Conservation (phyloP, 2,329 filamentous ascomycete genomes). For the Pseudogymnoascus sp. region DNA sequence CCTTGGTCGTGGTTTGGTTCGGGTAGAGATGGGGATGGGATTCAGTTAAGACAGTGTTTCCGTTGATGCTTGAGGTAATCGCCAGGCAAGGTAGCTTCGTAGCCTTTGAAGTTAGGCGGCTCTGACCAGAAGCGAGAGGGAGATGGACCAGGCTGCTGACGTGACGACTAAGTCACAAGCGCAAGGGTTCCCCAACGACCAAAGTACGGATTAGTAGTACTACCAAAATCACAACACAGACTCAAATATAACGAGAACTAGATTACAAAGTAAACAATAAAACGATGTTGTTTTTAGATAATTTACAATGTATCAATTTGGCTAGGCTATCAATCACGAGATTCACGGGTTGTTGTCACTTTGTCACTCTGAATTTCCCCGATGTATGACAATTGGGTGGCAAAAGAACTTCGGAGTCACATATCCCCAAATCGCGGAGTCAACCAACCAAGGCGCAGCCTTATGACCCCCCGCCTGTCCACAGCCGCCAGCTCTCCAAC, state of each 20-base stretch:
- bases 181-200: slow-evolving; percentile 5
- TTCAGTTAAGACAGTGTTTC: not conserved
- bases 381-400: not conserved
- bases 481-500: not conserved
- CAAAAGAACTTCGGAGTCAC: slow-evolving; percentile 1
- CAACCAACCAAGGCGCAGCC: not conserved
- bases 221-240: not conserved
- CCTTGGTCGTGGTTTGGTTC: not conserved
- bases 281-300: not conserved
- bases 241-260: not conserved
- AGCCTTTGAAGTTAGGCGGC: slow-evolving; percentile 9
- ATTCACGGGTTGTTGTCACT: not conserved
- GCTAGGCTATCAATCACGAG: not conserved
- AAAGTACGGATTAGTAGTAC: not conserved
- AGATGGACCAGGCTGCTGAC: slow-evolving; percentile 6
- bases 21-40: not conserved
- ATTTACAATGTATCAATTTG: not conserved
- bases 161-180: not conserved
- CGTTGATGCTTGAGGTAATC: slow-evolving; percentile 9
- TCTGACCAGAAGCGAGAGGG: slow-evolving; percentile 4
- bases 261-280: slow-evolving; percentile 1
- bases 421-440: not conserved
- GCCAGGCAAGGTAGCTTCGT: slow-evolving; percentile 8
- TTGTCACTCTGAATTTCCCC: not conserved
- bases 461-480: not conserved